These are phyloP conservation scores for Termitomyces sp. DNA, from an alignment of 768 basidiomycete genomes.

Conservation along the genomic window DNA sequence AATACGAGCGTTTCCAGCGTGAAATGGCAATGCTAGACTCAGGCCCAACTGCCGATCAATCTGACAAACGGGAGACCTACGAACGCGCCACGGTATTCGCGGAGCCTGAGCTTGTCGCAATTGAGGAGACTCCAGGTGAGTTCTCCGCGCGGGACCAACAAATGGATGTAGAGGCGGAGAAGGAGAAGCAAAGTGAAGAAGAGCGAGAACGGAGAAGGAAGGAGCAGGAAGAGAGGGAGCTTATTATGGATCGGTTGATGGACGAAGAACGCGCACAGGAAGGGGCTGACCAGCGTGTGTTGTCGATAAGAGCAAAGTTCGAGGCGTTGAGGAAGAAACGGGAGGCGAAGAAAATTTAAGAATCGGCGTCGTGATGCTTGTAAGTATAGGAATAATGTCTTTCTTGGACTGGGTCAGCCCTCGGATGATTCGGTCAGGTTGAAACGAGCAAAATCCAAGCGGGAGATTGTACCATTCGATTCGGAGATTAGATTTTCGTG, in stretches of 20 bases:
- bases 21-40: constrained; percentile 51
- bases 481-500: background rate
- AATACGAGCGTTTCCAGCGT: constrained; percentile 73
- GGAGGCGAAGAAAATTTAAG: constrained; percentile 21
- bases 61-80: constrained; percentile 49
- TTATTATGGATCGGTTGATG: constrained; percentile 82
- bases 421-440: background rate
- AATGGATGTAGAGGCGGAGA: constrained; percentile 22
- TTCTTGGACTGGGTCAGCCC: background rate
- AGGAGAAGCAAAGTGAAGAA: constrained; percentile 33
- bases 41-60: constrained; percentile 23
- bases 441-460: background rate
- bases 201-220: constrained; percentile 46
- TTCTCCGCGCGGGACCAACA: constrained; percentile 37
- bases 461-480: too few species aligned
- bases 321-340: constrained; percentile 48
- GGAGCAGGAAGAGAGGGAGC: constrained; percentile 71
- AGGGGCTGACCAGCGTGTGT: constrained; percentile 78
- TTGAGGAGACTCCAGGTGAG: constrained; percentile 41
- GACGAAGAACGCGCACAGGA: constrained; percentile 88
- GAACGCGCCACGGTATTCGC: constrained; percentile 68
- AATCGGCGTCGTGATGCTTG: constrained; percentile 2
- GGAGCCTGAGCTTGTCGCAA: constrained; percentile 54
- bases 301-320: constrained; percentile 58
- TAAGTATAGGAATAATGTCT: background rate